Percentiles rank a stretch among this genome's conserved stretches.
Conservation (phyloP, 768 basidiomycete species). For the Termitomyces heimii region DNA sequence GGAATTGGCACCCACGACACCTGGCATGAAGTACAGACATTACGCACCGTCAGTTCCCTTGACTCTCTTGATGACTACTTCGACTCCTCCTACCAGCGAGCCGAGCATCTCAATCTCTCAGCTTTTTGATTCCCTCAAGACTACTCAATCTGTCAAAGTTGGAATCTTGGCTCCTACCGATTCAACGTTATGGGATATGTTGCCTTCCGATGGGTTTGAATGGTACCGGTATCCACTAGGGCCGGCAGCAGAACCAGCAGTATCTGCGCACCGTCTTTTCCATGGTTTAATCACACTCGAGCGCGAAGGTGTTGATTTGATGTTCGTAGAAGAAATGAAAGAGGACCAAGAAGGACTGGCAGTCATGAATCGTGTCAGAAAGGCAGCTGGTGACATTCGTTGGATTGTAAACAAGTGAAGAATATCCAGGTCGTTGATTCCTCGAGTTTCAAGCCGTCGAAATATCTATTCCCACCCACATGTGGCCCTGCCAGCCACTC, state of each 20-base stretch:
- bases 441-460: neutral
- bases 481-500: neutral
- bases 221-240: conserved; percentile 56
- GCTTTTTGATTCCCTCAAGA: conserved; percentile 39
- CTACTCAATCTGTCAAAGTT: conserved; percentile 36
- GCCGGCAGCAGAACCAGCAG: conserved; percentile 47
- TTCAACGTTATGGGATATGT: conserved; percentile 35
- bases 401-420: conserved; percentile 21
- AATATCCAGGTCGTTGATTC: neutral
- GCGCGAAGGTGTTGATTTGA: conserved; percentile 65
- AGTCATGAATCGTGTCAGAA: conserved; percentile 90
- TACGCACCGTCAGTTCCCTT: conserved; percentile 92
- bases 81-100: conserved; percentile 32
- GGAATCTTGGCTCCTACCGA: conserved; percentile 68
- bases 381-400: conserved; percentile 69
- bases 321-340: conserved; percentile 78
- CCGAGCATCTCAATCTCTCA: conserved; percentile 22
- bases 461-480: neutral
- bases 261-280: conserved; percentile 79
- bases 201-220: conserved; percentile 31
- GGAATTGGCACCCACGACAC: conserved; percentile 84
- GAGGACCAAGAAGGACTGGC: conserved; percentile 85
- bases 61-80: conserved; percentile 54
- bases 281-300: conserved; percentile 85
- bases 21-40: conserved; percentile 98